phyloP scores from a whole-genome alignment of 1,139 yeast genomes.

The Saccharomyces hybrid region DNA sequence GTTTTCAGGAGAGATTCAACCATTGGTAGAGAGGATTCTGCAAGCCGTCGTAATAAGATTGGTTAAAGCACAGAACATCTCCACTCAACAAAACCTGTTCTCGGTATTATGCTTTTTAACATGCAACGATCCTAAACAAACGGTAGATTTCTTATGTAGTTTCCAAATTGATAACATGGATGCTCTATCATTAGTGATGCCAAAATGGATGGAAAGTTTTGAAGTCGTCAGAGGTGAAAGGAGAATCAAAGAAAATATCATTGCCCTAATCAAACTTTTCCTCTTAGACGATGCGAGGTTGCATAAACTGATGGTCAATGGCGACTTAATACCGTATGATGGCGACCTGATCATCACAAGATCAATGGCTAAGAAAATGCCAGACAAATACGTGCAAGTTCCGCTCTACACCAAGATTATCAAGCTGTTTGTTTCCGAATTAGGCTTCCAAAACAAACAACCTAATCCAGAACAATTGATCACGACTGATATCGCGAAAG shows the following conservation, averaged over 20 bases:
- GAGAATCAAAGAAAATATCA: constrained; percentile 59
- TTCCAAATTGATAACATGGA: constrained; percentile 31
- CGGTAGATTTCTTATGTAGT: constrained; percentile 51
- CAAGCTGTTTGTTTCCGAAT: constrained; percentile 61
- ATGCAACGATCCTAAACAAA: constrained; percentile 49
- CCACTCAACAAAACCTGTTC: constrained; percentile 68
- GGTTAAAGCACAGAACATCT: constrained; percentile 54
- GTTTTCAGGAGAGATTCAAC: constrained; percentile 42
- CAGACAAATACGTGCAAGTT: constrained; percentile 54
- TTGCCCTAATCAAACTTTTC: constrained; percentile 62
- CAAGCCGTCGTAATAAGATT: constrained; percentile 67
- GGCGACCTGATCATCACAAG: constrained; percentile 66
- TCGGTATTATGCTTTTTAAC: constrained; percentile 71
- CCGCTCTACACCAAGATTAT: constrained; percentile 67
- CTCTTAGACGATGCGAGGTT: constrained; percentile 50
- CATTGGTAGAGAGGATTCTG: constrained; percentile 52
- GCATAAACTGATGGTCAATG: constrained; percentile 53
- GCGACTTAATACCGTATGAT: constrained; percentile 60
- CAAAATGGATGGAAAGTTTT: constrained; percentile 77
- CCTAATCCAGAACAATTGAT: constrained; percentile 34
- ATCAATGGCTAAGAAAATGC: constrained; percentile 68
- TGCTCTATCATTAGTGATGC: constrained; percentile 47
- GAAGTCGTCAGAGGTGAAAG: constrained; percentile 75
- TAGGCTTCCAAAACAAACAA: constrained; percentile 50
- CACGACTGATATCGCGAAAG: constrained; percentile 10